These are phyloP conservation scores for Pneumocystis wakefieldiae DNA, from an alignment of 1,139 yeast species.

Conservation along the genomic window DNA sequence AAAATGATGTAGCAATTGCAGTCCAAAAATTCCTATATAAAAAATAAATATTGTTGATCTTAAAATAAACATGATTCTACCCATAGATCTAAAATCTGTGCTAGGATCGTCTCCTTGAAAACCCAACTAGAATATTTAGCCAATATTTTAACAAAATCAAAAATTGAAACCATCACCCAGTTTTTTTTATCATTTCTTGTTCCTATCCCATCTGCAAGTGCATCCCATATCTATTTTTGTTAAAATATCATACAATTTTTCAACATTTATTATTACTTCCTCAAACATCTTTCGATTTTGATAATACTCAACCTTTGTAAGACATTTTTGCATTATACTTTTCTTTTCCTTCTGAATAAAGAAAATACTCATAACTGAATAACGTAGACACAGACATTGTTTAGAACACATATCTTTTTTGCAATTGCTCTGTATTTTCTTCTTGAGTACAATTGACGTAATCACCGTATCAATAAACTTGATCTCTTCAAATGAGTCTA, in stretches of 20 bases:
- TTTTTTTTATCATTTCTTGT: background rate
- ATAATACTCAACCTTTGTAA: background rate
- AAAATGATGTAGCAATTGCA: background rate
- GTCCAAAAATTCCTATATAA: background rate
- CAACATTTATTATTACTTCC: background rate
- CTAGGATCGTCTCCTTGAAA: conserved; percentile 1
- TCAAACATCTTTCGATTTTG: background rate
- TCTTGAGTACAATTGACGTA: background rate
- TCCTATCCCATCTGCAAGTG: background rate
- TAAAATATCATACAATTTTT: background rate
- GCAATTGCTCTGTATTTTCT: background rate
- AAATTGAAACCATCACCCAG: background rate
- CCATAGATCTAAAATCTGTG: conserved; percentile 1
- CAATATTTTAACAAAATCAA: background rate
- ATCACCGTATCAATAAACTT: background rate
- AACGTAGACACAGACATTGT: background rate
- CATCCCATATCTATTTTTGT: background rate
- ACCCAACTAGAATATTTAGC: background rate
- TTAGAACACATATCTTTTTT: background rate
- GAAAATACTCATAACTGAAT: background rate
- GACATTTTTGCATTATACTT: background rate
- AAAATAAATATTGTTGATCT: background rate
- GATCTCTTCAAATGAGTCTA: background rate
- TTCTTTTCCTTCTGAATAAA: background rate
- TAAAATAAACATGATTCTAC: background rate